A percentile compares a stretch with the other conserved stretches of the same genome.
These are phyloP conservation scores for Termitomyces sp. DNA, from an alignment of 768 basidiomycete species.

Conservation along the genomic window DNA sequence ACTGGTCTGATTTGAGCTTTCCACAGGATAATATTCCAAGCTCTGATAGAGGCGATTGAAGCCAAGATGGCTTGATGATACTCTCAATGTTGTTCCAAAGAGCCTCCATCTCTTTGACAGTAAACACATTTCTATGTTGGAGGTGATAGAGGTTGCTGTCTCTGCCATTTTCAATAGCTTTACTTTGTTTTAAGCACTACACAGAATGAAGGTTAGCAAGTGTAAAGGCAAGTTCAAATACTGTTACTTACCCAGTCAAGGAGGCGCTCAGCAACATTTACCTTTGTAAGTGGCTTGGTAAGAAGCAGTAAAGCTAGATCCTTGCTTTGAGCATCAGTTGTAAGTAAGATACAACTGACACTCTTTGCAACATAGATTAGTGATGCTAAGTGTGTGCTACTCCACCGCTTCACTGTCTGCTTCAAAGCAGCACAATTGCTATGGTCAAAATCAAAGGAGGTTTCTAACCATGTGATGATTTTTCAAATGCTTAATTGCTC, in stretches of 20 bases:
- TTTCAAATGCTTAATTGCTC: background rate
- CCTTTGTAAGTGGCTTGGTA: too few relatives aligned
- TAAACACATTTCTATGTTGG: background rate
- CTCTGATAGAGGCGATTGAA: constrained; percentile 18
- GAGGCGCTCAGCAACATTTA: too few relatives aligned
- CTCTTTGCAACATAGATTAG: background rate
- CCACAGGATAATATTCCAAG: constrained; percentile 8
- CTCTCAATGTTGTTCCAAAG: background rate
- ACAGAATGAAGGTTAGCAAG: too few relatives aligned
- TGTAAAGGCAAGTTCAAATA: too few relatives aligned
- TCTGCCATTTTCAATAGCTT: too few relatives aligned
- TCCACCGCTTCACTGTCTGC: background rate
- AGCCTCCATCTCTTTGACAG: constrained; percentile 2
- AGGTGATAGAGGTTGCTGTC: background rate
- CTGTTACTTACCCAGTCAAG: too few relatives aligned
- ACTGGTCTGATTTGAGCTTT: constrained; percentile 28
- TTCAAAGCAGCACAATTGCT: background rate
- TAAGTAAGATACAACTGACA: too few relatives aligned
- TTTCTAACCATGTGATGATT: background rate
- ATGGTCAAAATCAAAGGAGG: background rate
- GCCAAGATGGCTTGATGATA: constrained; percentile 21
- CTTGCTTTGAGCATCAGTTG: too few relatives aligned
- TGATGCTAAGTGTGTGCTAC: background rate
- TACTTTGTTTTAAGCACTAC: too few relatives aligned
- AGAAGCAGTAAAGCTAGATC: too few relatives aligned